Conservation (phyloP, 352 stramenopile species). For the Globisporangium polare region DNA sequence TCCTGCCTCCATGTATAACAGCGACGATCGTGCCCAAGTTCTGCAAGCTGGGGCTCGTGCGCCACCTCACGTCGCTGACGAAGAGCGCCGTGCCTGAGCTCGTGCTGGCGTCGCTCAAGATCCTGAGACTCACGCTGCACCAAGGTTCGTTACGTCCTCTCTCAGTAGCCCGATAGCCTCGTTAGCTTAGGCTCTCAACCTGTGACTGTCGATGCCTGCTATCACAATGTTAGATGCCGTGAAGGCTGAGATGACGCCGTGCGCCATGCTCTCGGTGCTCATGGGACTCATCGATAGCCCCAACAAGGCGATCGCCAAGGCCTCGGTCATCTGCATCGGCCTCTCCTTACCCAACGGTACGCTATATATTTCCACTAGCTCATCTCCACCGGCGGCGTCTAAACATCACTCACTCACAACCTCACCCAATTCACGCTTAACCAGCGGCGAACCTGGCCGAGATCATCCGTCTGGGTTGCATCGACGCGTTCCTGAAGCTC, state of each 20-base stretch:
- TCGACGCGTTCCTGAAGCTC: slow-evolving; percentile 51
- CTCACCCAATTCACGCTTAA: not conserved
- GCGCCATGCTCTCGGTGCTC: slow-evolving; percentile 35
- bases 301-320: slow-evolving; percentile 34
- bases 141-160: slow-evolving; percentile 29
- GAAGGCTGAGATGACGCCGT: slow-evolving; percentile 29
- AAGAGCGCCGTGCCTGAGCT: slow-evolving; percentile 31
- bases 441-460: slow-evolving; percentile 52
- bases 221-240: slow-evolving; percentile 33
- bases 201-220: not conserved
- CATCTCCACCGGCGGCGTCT: not conserved
- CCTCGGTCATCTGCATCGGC: slow-evolving; percentile 51
- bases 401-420: not conserved
- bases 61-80: slow-evolving; percentile 26
- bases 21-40: slow-evolving; percentile 38
- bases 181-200: not conserved
- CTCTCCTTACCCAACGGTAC: slow-evolving; percentile 54
- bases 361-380: not conserved
- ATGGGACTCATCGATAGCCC: slow-evolving; percentile 37
- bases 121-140: slow-evolving; percentile 42
- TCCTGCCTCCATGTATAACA: slow-evolving; percentile 6
- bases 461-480: slow-evolving; percentile 44
- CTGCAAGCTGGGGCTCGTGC: slow-evolving; percentile 40
- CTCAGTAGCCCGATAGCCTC: no score
- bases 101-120: slow-evolving; percentile 43